Base-by-base conservation (phyloP, 768 basidiomycete species). In the Termitomyces sp. region DNA sequence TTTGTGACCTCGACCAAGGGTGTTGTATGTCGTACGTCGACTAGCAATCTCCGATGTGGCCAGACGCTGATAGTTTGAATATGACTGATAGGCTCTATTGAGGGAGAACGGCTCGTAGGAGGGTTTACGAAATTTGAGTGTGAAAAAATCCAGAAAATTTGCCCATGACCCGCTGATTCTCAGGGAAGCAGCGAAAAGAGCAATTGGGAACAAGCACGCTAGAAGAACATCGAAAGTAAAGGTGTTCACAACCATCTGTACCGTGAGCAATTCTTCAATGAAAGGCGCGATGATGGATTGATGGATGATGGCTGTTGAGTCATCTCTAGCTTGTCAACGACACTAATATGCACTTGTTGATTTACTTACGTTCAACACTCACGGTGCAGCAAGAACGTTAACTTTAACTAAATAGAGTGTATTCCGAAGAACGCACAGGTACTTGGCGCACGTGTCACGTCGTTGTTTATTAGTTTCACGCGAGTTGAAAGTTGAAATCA, bases 1-100 rank as follows among this genome's bases (percentile, higher is more conserved):
- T 66, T 79, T 84, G 66, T 83, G 79, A 0, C 68, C 68, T 5
- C 82, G 74, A 17, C 76, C 72, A 37, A 84, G 72, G n/a, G 74
- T 71, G 7, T 66, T 66, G 61, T 84, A 86, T 0, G 81, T 77
- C 0, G 63, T 62, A 36, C 76, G 77, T 73, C 83, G 82, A 3
- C 67, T 66, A 3, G 69, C 53, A 0, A 81, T 68, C 60, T 86
- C 85, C 29, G 63, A 60, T n/a, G 63, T 62, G 6, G 83, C 76
- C 2, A 84, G 70, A 36, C 66, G 65, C 3, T 67, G 69, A 66
- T 85, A 87, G 20, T 73, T 74, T 0, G 71, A 66, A 64, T 80
- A 86, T 0, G 82, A 76, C 29, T 71, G 66, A 52, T 76, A 73
- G 0, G 84, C 82, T 12, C 75, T 69, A 56, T 77, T 67, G 9